Evolutionary conservation across 176 grass and related monocot species (phyloP), one percentile per base, ranked within the genome.

Genomic region (Oryza meridionalis): DNA sequence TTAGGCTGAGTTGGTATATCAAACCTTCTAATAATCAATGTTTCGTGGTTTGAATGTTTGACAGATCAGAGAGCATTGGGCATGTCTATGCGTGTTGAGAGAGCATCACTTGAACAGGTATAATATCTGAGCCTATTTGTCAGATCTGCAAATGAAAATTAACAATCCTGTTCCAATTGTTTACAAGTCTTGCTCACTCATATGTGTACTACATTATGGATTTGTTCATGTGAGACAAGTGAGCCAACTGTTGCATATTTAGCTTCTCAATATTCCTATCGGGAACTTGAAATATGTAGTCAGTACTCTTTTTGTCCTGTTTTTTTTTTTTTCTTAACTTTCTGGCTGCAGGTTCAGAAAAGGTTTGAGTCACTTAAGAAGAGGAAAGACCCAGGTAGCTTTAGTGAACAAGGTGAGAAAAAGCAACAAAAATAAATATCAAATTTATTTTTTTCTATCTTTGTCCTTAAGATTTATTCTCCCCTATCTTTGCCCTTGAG

Each of bases 31-130:
- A 70, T 55, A 42, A 67, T 24, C 69, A 5, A 47, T 89, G 63
- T 65, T 85, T 64, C 59, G 14, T 86, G 12, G 63, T 81, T 86
- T 92, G 14, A 66, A 78, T 55, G 45, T 80, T 77, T 65, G 70
- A 76, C 93, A 99, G 96, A 99, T 92, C 93, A 99, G 67, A 94
- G 96, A 94, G 96, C 96, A 73, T 86, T 96, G 80, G 93, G 93
- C 79, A 98, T 98, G 96, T 98, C 96, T 83, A 98, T 98, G 96
- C 91, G 96, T 72, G 93, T 96, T 81, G 96, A 98, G 75, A 91
- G 96, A 63, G 92, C 93, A 78, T 94, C 96, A 69, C 96, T 98
- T 65, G 89, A 95, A 78, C 96, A 98, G 86, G 96, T 98, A 87
- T 22, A 42, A 69, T 37, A 73, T 49, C 29, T 59, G 24, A 82